Evolutionary conservation across 225 moss, liverwort and hornwort species (phyloP), one percentile per base, ranked within the genome.

Genomic region (Climacium dendroides): DNA sequence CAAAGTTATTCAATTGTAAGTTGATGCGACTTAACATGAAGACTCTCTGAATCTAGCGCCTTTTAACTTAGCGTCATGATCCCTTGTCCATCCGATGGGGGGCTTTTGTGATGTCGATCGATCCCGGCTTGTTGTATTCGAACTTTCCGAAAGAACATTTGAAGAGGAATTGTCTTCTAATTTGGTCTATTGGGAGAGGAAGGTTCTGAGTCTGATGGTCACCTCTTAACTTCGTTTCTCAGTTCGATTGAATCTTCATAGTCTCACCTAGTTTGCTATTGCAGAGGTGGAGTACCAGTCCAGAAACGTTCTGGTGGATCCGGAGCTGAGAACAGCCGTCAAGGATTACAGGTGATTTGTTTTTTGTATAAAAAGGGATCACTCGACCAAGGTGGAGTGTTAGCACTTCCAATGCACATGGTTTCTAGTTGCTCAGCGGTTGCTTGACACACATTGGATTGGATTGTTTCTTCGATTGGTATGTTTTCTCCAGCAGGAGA

Each of bases 321-420:
- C 94, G 76, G 96, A 96, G 87, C 96, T 98, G 45, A 91, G 96
- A 89, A 93, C 92, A 28, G 98, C 94, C 75, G 94, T 98, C 86
- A 98, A 98, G 87, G 91, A 93, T 32, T 98, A 91, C 90, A 98
- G 98, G 98, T 96, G 74, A 84, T 43, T 85, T 81, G 8, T 30
- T 76, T n/a, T 81, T 64, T 88, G 17, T 43, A 48, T 62, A 69
- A 37, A 59, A 57, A 45, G 66, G 63, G 54, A 69, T 78, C 43
- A 29, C 35, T 67, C 43, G 25, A 71, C 26, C 50, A 32, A 37
- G 65, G 47, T 85, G n/a, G 17, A 73, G 43, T 80, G n/a, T 80
- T 84, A 50, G 57, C 35, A 76, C 67, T 18, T 43, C 1, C 71
- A 55, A 64, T 70, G 63, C 80, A 18, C 57, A 39, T 85, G 62